Evolutionary conservation across 2,329 filamentous ascomycete species (phyloP), one percentile per base, ranked within the genome.

Genomic region (Diaporthe sp.): DNA sequence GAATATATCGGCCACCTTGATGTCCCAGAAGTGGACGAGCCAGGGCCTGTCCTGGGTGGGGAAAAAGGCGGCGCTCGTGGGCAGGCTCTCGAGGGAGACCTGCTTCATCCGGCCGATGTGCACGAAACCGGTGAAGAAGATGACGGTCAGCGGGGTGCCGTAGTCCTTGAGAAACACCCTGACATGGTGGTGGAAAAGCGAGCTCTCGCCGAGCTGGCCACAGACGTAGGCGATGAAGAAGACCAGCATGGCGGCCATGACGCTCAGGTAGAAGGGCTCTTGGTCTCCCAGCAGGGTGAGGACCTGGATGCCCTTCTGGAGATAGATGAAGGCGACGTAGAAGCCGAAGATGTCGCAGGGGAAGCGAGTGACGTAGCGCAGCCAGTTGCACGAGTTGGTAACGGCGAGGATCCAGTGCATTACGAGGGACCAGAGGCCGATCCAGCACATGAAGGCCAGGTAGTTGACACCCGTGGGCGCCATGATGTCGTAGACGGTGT

Each of bases 321-420:
- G 88, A 81, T 97, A 97, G 83, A 97, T 96, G 81, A 94, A 95
- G 73, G 95, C 95, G 64, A 97, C 95, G 81, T 97, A 97, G 85
- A 97, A 97, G 68, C 95, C 95, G 78, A 98, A 97, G 80, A 96
- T 97, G 82, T 98, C 95, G 84, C 95, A 97, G 33, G 95, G 95
- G 82, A 98, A 98, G 19, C 95, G 90, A 1, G 95, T 98, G 30
- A 98, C 95, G 83, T 96, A 97, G 80, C 92, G 92, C n/a, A 98
- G 87, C 80, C 89, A 93, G 83, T 97, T 97, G 86, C 95, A 97
- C 1, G 94, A 92, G 82, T 98, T 98, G 15, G 94, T 94, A 73
- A 95, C 87, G 66, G 95, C 95, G 28, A 97, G 89, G 55, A 95
- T 86, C 93, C 93, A 96, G 84, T 97, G 95, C 84, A 97, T 92